Percentiles rank a stretch among this genome's conserved stretches.
These are phyloP conservation scores for Wolfiporia cocos DNA, from an alignment of 1,284 basidiomycete species.

Conservation along the genomic window DNA sequence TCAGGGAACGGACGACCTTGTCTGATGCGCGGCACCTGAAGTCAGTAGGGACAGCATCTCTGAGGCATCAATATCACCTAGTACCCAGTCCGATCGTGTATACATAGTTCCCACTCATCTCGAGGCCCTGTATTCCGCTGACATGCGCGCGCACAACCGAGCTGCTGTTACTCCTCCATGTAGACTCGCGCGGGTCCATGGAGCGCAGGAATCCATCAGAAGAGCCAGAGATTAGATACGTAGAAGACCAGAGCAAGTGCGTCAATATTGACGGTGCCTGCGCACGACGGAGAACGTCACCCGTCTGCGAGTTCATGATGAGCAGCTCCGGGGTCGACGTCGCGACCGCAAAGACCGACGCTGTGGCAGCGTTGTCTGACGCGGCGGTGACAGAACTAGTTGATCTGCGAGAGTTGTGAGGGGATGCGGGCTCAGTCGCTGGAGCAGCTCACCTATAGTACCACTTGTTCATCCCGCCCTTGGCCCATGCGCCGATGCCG, in stretches of 20 bases:
- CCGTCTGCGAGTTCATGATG: slow-evolving; percentile 71
- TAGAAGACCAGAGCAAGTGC: slow-evolving; percentile 53
- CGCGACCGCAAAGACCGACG: slow-evolving; percentile 57
- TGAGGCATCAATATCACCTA: slow-evolving; percentile 42
- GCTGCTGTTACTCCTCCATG: slow-evolving; percentile 33
- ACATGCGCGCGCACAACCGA: slow-evolving; percentile 69
- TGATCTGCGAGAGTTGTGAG: slow-evolving; percentile 7
- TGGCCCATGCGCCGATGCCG: slow-evolving; percentile 70
- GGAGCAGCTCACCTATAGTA: slow-evolving; percentile 48
- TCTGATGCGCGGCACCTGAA: slow-evolving; percentile 42
- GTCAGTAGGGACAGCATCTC: slow-evolving; percentile 5
- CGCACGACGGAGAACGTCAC: slow-evolving; percentile 57
- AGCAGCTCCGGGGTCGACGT: slow-evolving; percentile 60
- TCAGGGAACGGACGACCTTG: slow-evolving; percentile 88
- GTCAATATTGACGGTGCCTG: slow-evolving; percentile 51
- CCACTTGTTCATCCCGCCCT: slow-evolving; percentile 82
- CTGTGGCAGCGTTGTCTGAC: slow-evolving; percentile 45
- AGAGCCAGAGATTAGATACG: slow-evolving; percentile 68
- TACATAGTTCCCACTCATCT: slow-evolving; percentile 70
- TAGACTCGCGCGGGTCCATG: slow-evolving; percentile 76
- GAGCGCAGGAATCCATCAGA: slow-evolving; percentile 81
- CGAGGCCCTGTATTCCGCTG: slow-evolving; percentile 80
- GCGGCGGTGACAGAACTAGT: slow-evolving; percentile 45
- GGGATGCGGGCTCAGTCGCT: not conserved
- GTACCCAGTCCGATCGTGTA: slow-evolving; percentile 86